Evolutionary conservation across 768 basidiomycete species (phyloP).

Genomic region (Termitomyces sp.): DNA sequence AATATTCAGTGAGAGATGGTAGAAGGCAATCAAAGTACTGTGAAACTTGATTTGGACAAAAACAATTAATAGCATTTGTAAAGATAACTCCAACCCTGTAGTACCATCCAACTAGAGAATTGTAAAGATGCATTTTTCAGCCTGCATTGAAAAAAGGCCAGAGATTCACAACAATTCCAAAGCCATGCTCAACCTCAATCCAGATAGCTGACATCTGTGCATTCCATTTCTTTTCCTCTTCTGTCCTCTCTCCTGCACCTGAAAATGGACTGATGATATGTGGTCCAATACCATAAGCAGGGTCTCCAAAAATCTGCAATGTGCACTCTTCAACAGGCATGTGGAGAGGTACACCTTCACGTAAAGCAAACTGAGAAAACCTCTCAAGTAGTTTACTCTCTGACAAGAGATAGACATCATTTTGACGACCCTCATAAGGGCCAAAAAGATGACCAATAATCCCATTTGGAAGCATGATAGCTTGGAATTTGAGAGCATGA

Average conservation of each 20-base stretch:
- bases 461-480: slow-evolving; percentile 5
- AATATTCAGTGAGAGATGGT: no score
- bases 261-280: slow-evolving; percentile 17
- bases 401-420: background rate
- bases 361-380: background rate
- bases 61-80: slow-evolving; percentile 17
- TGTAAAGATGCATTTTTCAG: slow-evolving; percentile 15
- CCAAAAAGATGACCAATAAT: background rate
- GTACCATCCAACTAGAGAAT: slow-evolving; percentile 17
- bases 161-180: slow-evolving; percentile 12
- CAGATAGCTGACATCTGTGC: slow-evolving; percentile 15
- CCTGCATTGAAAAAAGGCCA: slow-evolving; percentile 21
- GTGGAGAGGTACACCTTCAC: background rate
- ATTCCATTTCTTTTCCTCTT: slow-evolving; percentile 19
- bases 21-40: no score
- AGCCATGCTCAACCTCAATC: slow-evolving; percentile 23
- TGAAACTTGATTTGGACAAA: background rate
- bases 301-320: slow-evolving; percentile 21
- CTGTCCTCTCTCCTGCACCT: slow-evolving; percentile 11
- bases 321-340: background rate
- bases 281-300: slow-evolving; percentile 17
- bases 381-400: background rate
- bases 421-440: background rate
- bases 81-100: slow-evolving; percentile 20
- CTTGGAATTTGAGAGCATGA: background rate